phyloP scores from a whole-genome alignment of 2,329 filamentous ascomycete species.

The Calonectria pseudoreteaudii region DNA sequence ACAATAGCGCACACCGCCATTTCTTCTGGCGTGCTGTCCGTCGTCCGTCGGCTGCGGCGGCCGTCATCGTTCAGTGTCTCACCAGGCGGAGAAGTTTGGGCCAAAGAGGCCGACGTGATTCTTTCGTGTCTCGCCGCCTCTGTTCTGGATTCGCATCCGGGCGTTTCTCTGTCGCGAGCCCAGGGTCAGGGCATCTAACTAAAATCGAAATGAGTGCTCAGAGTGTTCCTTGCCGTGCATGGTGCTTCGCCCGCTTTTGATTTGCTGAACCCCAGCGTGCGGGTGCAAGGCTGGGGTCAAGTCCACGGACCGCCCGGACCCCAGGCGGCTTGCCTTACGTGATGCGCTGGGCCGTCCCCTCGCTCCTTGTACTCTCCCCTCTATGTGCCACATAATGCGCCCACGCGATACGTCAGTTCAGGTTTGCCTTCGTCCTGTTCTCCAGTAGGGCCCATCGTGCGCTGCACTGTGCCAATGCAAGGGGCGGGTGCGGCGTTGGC shows the following conservation, averaged over 20 bases:
- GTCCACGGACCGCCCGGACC: slow-evolving; percentile 11
- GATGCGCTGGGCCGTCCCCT: slow-evolving; percentile 4
- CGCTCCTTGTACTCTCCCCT: background rate
- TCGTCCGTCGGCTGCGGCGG: slow-evolving; percentile 35
- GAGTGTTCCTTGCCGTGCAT: background rate
- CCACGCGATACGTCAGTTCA: background rate
- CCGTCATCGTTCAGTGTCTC: slow-evolving; percentile 35
- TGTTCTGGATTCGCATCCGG: background rate
- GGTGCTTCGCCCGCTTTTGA: slow-evolving; percentile 9
- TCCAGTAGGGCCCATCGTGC: background rate
- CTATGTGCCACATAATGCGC: slow-evolving; percentile 8
- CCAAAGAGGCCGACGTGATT: background rate
- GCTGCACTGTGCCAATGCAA: slow-evolving; percentile 19
- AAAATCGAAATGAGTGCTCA: background rate
- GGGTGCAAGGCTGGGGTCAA: background rate
- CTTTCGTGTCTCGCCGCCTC: background rate
- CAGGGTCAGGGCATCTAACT: slow-evolving; percentile 1
- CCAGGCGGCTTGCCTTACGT: slow-evolving; percentile 20
- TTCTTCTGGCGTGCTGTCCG: slow-evolving; percentile 32
- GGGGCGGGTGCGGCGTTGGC: slow-evolving; percentile 9
- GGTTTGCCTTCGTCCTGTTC: background rate
- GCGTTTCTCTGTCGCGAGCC: background rate
- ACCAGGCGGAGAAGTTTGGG: slow-evolving; percentile 35
- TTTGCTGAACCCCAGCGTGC: background rate
- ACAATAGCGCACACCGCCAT: slow-evolving; percentile 38